Percentiles rank a stretch among this genome's conserved stretches.
These are phyloP conservation scores for Septoria petroselini DNA, from an alignment of 2,329 filamentous ascomycete species.

Conservation along the genomic window DNA sequence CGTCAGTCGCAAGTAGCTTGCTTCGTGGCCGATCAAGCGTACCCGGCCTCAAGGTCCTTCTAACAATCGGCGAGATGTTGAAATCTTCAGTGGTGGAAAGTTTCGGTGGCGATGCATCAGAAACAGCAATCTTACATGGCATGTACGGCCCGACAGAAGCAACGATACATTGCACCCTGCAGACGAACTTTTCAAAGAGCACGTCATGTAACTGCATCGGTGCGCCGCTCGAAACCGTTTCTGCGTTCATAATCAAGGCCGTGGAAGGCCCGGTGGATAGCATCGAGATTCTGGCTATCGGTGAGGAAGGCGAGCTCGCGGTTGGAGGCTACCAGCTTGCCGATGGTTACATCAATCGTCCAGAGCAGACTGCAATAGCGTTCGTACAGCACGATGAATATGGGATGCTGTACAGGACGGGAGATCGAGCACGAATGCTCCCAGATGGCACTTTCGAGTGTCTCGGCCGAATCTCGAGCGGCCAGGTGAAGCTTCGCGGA, in stretches of 20 bases:
- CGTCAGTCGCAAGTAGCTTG: constrained; percentile 78
- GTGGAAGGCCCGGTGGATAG: constrained; percentile 1
- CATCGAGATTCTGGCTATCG: constrained; percentile 59
- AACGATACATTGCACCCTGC: constrained; percentile 82
- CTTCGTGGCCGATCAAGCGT: constrained; percentile 65
- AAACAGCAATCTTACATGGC: constrained; percentile 70
- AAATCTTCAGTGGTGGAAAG: constrained; percentile 72
- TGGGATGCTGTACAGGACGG: constrained; percentile 76
- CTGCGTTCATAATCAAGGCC: constrained; percentile 62
- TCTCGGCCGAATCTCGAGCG: constrained; percentile 71
- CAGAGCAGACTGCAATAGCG: constrained; percentile 66
- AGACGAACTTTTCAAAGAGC: constrained; percentile 57
- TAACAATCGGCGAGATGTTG: constrained; percentile 94
- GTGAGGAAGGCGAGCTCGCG: constrained; percentile 73
- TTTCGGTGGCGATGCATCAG: constrained; percentile 61
- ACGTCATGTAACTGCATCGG: constrained; percentile 70
- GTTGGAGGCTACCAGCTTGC: constrained; percentile 79
- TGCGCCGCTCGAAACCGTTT: constrained; percentile 74
- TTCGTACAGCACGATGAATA: constrained; percentile 65
- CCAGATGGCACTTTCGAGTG: constrained; percentile 73
- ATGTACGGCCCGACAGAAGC: constrained; percentile 96
- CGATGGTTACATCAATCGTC: constrained; percentile 74
- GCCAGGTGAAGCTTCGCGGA: constrained; percentile 82
- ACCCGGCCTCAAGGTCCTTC: constrained; percentile 65
- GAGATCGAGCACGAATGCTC: constrained; percentile 72